Percentiles rank a stretch among this genome's conserved stretches.
Conservation (phyloP, 495 filamentous ascomycete genomes). For the Aspergillus steynii region DNA sequence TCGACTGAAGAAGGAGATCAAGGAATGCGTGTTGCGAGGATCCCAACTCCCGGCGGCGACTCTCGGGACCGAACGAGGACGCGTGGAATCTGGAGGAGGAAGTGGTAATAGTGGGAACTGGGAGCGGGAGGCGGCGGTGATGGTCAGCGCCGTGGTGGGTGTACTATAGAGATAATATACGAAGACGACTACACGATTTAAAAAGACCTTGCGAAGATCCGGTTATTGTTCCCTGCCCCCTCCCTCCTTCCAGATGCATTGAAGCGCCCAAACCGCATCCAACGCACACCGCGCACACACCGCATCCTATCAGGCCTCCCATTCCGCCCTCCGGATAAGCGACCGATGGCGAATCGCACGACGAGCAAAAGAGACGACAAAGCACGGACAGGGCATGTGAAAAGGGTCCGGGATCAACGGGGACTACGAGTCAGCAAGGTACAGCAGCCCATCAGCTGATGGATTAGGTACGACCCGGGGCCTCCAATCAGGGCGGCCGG, state of each 20-base stretch:
- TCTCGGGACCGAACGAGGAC: slow-evolving; percentile 40
- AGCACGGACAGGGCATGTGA: neutral
- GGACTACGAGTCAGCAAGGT: neutral
- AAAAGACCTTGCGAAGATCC: neutral
- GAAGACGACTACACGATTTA: slow-evolving; percentile 1
- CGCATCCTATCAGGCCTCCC: neutral
- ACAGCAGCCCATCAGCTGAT: slow-evolving; percentile 8
- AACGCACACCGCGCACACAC: neutral
- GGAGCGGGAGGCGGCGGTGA: slow-evolving; percentile 93
- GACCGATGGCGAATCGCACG: neutral
- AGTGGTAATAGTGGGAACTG: slow-evolving; percentile 49
- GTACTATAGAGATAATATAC: slow-evolving; percentile 45
- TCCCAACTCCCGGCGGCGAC: slow-evolving; percentile 58
- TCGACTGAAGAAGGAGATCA: slow-evolving; percentile 71
- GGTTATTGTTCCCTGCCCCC: too few relatives aligned
- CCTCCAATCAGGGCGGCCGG: neutral
- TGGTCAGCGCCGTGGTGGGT: slow-evolving; percentile 76
- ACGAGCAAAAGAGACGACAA: neutral
- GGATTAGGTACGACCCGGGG: neutral
- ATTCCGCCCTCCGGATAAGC: neutral
- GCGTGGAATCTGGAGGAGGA: slow-evolving; percentile 35
- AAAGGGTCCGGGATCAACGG: neutral
- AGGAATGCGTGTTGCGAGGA: slow-evolving; percentile 80
- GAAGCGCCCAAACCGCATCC: neutral
- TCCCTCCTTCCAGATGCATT: neutral